phyloP scores from a whole-genome alignment of 83 land plant genomes.

The Isoetes engelmannii region DNA sequence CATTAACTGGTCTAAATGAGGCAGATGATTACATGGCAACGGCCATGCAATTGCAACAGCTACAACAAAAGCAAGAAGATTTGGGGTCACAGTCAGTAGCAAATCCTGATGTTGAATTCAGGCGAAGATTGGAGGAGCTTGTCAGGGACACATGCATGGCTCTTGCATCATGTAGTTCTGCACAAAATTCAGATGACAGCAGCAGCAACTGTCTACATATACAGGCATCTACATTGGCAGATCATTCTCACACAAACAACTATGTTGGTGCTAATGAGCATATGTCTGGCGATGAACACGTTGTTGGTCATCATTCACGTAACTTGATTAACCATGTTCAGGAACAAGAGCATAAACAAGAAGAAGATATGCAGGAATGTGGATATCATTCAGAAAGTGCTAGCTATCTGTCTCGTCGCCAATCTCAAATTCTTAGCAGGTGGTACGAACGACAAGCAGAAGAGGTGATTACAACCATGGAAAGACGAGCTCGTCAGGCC shows the following conservation, averaged over 20 bases:
- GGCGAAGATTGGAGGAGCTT: slow-evolving; percentile 72
- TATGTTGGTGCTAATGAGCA: not conserved
- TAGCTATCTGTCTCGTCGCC: slow-evolving; percentile 42
- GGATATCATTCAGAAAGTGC: not conserved
- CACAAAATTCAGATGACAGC: slow-evolving; percentile 18
- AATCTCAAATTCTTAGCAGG: slow-evolving; percentile 57
- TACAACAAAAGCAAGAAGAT: slow-evolving; percentile 56
- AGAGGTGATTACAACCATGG: slow-evolving; percentile 79
- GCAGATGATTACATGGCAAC: slow-evolving; percentile 26
- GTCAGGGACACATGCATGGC: slow-evolving; percentile 71
- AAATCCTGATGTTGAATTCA: slow-evolving; percentile 49
- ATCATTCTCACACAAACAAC: not conserved
- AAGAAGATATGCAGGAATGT: not conserved
- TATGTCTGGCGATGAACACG: not conserved
- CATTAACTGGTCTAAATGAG: not conserved
- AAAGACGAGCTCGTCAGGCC: slow-evolving; percentile 75
- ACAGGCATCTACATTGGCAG: slow-evolving; percentile 24
- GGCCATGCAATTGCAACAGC: slow-evolving; percentile 45
- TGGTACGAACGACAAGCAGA: slow-evolving; percentile 71
- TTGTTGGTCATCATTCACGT: not conserved
- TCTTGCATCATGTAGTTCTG: slow-evolving; percentile 61
- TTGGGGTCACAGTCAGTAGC: slow-evolving; percentile 30
- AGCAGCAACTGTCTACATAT: slow-evolving; percentile 14
- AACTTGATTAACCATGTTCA: not conserved
- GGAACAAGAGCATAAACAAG: not conserved